A percentile compares a stretch with the other conserved stretches of the same genome.
These are phyloP conservation scores for Euphorbia lathyris DNA, from an alignment of 345 rosid genomes.

Conservation along the genomic window DNA sequence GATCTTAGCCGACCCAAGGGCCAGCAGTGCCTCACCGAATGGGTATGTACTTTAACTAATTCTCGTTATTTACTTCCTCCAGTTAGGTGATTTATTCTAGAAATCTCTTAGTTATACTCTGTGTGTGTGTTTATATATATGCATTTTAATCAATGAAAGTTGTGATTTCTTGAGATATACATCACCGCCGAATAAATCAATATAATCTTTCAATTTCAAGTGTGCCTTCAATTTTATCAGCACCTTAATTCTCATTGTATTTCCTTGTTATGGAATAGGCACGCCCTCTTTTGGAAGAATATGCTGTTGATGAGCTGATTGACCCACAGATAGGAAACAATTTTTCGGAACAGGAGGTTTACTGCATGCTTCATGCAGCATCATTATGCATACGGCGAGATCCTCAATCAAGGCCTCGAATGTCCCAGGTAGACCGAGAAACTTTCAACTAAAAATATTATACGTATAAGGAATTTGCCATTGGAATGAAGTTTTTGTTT, in stretches of 20 bases:
- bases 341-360: constrained; percentile 76
- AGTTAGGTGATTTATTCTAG: not conserved
- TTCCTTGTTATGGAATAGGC: constrained; percentile 51
- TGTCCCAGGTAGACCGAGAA: constrained; percentile 71
- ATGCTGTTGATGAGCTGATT: constrained; percentile 72
- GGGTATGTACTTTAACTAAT: constrained; percentile 50
- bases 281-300: constrained; percentile 85
- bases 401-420: constrained; percentile 90
- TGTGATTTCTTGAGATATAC: not conserved
- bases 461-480: too few species aligned
- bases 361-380: constrained; percentile 97
- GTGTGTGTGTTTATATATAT: too few species aligned
- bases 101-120: not conserved
- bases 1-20: constrained; percentile 91
- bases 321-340: constrained; percentile 63
- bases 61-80: not conserved
- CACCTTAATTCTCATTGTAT: not conserved
- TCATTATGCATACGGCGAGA: constrained; percentile 80
- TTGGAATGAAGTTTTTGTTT: too few species aligned
- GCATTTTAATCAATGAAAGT: too few species aligned
- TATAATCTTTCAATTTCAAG: not conserved
- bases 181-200: not conserved
- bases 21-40: constrained; percentile 95
- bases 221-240: not conserved
- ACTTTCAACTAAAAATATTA: too few species aligned